Evolutionary conservation across 2,329 filamentous ascomycete species (phyloP).

Genomic region (Neofusicoccum umdonicola): DNA sequence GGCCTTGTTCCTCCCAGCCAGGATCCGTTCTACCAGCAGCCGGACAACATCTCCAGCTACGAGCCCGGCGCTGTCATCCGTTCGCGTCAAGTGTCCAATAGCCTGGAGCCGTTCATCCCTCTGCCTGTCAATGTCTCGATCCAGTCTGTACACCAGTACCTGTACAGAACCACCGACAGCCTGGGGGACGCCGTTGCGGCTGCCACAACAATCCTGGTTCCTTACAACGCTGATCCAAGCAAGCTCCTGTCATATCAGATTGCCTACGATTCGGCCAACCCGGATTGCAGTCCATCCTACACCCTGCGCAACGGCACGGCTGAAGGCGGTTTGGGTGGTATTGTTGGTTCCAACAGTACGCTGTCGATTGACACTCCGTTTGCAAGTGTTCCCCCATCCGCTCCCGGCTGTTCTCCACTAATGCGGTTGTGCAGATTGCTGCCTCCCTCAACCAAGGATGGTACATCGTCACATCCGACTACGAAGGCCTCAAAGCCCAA

Average conservation of each 20-base stretch:
- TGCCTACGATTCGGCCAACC: slow-evolving; percentile 21
- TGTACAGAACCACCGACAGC: slow-evolving; percentile 23
- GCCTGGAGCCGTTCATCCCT: not conserved
- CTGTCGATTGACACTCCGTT: not conserved
- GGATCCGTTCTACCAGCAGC: slow-evolving; percentile 23
- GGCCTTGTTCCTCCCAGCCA: not conserved
- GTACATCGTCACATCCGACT: slow-evolving; percentile 26
- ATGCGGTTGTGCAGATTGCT: not conserved
- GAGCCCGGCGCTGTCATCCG: slow-evolving; percentile 22
- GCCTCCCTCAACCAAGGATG: slow-evolving; percentile 24
- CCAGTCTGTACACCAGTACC: slow-evolving; percentile 20
- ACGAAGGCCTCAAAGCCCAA: slow-evolving; percentile 26
- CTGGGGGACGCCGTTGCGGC: slow-evolving; percentile 21
- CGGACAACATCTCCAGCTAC: slow-evolving; percentile 13
- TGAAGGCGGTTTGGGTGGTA: not conserved
- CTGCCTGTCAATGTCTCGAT: not conserved
- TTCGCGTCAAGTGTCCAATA: slow-evolving; percentile 19
- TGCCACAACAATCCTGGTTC: slow-evolving; percentile 21
- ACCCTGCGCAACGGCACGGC: slow-evolving; percentile 14
- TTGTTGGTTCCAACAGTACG: not conserved
- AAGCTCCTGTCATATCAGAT: slow-evolving; percentile 23
- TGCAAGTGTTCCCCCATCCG: not conserved
- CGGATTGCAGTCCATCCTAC: slow-evolving; percentile 21
- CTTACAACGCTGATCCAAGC: slow-evolving; percentile 1
- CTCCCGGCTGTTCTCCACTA: not conserved